Evolutionary conservation across 768 basidiomycete species (phyloP), one percentile per base, ranked within the genome.

Genomic region (Psilocybe cyanescens): DNA sequence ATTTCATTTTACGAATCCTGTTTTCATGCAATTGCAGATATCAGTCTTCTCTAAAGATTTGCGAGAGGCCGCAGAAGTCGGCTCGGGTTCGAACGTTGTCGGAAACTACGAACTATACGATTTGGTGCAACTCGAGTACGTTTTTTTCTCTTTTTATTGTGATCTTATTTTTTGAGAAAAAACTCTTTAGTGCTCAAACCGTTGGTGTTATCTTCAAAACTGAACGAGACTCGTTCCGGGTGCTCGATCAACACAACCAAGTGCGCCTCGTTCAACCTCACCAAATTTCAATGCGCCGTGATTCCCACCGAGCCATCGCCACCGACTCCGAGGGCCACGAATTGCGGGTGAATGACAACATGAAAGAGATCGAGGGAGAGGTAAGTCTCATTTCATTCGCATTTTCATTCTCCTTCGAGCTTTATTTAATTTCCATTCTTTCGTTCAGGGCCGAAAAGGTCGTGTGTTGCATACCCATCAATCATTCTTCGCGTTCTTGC

Each of bases 141-240:
- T 83, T 11, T 3, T 51, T 5, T 16, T 50, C 52, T 37, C 24
- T 2, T 24, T 24, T 24, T 24, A 24, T 24, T 24, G 24, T 24
- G 24, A 24, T 35, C 33, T 3, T 7, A 35, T 35, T 35, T 35
- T 35, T 7, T 35, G 33, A 35, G 24, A 24, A 24, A 24, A 24
- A 24, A 24, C 24, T 24, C 11, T 19, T 30, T 30, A 98, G 95
- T 74, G 83, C 87, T 31, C 92, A 95, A 73, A 97, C 95, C 4
- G 94, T 95, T 37, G 97, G 95, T 72, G 94, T 99, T 61, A 97
- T 99, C 65, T 97, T 91, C 84, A 96, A 97, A 74, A 96, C 95
- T 1, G 97, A 99, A 72, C 89, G 95, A 12, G 94, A 95, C 71
- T 89, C 94, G 7, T 95, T 99, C 86, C 93, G 95, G 58, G 91